Conservation (phyloP, 2,329 filamentous ascomycete species). For the Catunica adiposa region DNA sequence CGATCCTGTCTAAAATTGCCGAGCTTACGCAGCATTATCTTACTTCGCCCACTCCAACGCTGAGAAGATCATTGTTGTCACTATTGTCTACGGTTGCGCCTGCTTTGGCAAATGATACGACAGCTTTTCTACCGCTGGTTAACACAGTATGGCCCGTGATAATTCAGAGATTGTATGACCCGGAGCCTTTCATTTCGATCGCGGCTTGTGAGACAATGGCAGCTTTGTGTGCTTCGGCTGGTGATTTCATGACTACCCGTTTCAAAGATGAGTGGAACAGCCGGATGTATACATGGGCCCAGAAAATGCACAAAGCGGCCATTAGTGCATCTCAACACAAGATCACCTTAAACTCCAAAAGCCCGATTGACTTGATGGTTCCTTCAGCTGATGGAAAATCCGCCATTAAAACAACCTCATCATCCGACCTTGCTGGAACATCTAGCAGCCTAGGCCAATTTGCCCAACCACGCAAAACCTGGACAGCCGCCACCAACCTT, state of each 20-base stretch:
- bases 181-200: conserved; percentile 50
- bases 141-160: conserved; percentile 85
- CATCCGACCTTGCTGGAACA: not conserved
- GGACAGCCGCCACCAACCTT: conserved; percentile 44
- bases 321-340: conserved; percentile 11
- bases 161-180: conserved; percentile 47
- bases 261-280: conserved; percentile 57
- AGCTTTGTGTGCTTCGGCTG: conserved; percentile 52
- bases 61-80: conserved; percentile 62
- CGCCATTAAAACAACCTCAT: not conserved
- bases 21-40: conserved; percentile 79
- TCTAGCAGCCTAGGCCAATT: conserved; percentile 34
- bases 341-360: not conserved
- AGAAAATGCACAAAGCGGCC: conserved; percentile 26
- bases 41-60: conserved; percentile 61
- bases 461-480: conserved; percentile 44
- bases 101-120: conserved; percentile 58
- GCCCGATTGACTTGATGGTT: not conserved
- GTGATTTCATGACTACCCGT: conserved; percentile 63
- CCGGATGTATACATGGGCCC: conserved; percentile 26
- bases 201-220: conserved; percentile 54
- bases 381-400: not conserved
- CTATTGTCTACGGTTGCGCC: conserved; percentile 59
- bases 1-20: conserved; percentile 66
- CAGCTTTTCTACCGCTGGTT: conserved; percentile 72